These are phyloP conservation scores for Lomentospora prolificans DNA, from an alignment of 2,329 filamentous ascomycete genomes.

Conservation along the genomic window DNA sequence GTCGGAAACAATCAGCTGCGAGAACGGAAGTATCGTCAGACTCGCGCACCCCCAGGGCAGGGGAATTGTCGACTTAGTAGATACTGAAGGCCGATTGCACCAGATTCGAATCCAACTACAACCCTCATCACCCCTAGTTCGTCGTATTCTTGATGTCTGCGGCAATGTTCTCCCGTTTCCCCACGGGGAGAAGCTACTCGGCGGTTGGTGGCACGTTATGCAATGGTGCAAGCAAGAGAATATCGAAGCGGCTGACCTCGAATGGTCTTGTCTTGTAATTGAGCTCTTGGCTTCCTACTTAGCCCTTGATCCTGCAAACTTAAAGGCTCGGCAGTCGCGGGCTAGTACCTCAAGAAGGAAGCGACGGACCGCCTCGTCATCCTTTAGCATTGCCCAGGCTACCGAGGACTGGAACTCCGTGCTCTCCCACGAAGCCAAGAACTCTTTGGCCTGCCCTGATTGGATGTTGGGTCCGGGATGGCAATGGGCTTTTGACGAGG, in stretches of 20 bases:
- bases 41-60: constrained; percentile 48
- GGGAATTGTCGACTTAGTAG: constrained; percentile 57
- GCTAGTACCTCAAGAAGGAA: constrained; percentile 14
- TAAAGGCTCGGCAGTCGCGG: constrained; percentile 10
- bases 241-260: constrained; percentile 37
- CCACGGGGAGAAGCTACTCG: constrained; percentile 50
- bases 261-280: constrained; percentile 62
- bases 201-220: constrained; percentile 65
- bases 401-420: constrained; percentile 38
- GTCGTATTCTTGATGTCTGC: constrained; percentile 50
- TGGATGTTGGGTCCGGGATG: constrained; percentile 57
- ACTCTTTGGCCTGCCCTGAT: constrained; percentile 37
- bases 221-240: constrained; percentile 53
- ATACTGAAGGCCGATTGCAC: constrained; percentile 52
- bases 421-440: constrained; percentile 34
- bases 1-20: constrained; percentile 34
- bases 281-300: constrained; percentile 56
- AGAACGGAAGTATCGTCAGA: constrained; percentile 37
- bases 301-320: constrained; percentile 35
- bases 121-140: constrained; percentile 53
- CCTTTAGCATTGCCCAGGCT: constrained; percentile 24
- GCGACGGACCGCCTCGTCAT: constrained; percentile 23
- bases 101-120: constrained; percentile 59
- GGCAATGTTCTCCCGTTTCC: constrained; percentile 52
- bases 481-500: constrained; percentile 60